Evolutionary conservation across 768 basidiomycete species (phyloP).

Genomic region (Tremella yokohamensis): DNA sequence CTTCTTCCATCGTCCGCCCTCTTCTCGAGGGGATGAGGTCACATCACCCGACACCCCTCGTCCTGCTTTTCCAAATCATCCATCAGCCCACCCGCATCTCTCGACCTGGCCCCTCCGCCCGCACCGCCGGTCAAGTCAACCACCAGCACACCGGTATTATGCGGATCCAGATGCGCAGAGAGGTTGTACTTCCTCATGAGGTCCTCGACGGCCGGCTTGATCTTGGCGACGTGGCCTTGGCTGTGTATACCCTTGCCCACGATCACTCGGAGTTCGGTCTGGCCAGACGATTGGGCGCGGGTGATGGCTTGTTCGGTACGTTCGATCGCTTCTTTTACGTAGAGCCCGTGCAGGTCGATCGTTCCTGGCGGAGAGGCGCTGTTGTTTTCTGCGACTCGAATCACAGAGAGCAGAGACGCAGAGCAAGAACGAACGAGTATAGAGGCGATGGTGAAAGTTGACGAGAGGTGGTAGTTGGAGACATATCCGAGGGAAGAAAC

Average conservation of each 20-base stretch:
- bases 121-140: conserved; percentile 61
- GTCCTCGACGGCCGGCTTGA: conserved; percentile 86
- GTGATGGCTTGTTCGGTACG: conserved; percentile 68
- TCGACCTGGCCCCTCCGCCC: conserved; percentile 37
- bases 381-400: conserved; percentile 53
- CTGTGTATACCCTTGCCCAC: conserved; percentile 93
- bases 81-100: conserved; percentile 62
- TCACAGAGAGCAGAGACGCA: not conserved
- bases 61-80: conserved; percentile 58
- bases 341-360: conserved; percentile 85
- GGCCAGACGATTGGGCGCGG: conserved; percentile 63
- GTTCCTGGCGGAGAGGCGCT: conserved; percentile 70
- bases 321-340: conserved; percentile 84
- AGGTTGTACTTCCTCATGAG: conserved; percentile 79
- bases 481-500: not conserved
- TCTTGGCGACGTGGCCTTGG: conserved; percentile 68
- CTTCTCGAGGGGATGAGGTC: no score
- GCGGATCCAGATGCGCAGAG: conserved; percentile 68
- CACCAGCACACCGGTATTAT: conserved; percentile 78
- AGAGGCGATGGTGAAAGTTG: not conserved
- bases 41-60: conserved; percentile 67
- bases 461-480: no score
- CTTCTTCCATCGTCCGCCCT: not conserved
- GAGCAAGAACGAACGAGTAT: not conserved
- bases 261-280: conserved; percentile 69